Base-by-base conservation (phyloP, 768 basidiomycete species). In the Boletellus emodensis region DNA sequence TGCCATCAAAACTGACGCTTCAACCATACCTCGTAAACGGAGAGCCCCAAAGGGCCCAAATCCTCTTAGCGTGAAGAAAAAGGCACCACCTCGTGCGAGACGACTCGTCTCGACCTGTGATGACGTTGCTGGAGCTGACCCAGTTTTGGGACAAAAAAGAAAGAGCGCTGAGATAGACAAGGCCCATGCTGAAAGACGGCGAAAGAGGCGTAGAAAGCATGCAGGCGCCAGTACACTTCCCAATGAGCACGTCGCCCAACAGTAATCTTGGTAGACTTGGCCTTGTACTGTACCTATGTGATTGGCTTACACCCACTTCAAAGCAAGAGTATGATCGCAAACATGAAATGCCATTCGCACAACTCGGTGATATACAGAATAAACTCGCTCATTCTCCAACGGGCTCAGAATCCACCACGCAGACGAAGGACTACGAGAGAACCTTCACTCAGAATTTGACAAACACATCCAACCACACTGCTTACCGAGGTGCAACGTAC, bases 1-100 rank as follows among this genome's bases (percentile, higher is more conserved):
- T 8, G 63, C 76, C 7, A 65, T 82, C 12, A 64, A 71, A 15
- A 52, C 71, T 3, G 68, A 69, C 13, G 58, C 34, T 18, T 60
- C 33, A 46, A 65, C 24, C 50, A 70, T 68, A n/a, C 70, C 64
- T 54, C 87, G 81, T 64, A 82, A 74, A 62, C 72, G 69, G 57
- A 89, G 80, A 60, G 84, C 82, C 0, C 85, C 87, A 0, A 94
- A 91, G 63, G 90, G 81, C 0, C 93, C 94, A 1, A 98, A 97
- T 71, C 92, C 95, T 8, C 77, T 97, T 3, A 94, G 91, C 52
- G 73, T 94, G 40, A 94, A 92, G 77, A 96, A 93, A 76, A 94
- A 90, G 68, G 82, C 81, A 60, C 42, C 57, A 59, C 35, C 51
- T 36, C 39, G 37, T 24, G 7, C 42, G 13, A 42, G 44, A 34